Evolutionary conservation across 345 rosid species (phyloP).

Genomic region (Syzygium aqueum): DNA sequence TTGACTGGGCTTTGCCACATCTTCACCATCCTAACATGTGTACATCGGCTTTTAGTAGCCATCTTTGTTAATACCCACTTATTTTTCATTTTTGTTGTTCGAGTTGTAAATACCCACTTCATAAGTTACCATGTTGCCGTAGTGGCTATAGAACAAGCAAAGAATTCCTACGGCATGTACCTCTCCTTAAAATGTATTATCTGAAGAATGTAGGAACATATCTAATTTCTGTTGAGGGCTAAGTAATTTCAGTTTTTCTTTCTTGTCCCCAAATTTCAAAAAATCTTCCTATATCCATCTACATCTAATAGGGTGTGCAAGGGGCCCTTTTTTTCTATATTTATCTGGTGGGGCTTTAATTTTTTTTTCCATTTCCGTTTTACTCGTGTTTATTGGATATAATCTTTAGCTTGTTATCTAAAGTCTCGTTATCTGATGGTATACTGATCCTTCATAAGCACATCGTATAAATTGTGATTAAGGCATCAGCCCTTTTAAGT

Average conservation of each 20-base stretch:
- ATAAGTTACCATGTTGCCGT: not conserved
- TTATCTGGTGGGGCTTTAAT: not conserved
- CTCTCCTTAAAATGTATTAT: not conserved
- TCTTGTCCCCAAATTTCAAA: not conserved
- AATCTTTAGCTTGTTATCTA: not conserved
- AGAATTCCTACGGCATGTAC: not conserved
- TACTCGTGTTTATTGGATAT: not conserved
- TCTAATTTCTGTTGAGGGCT: not conserved
- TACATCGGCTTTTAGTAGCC: not conserved
- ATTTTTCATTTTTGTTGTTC: no score
- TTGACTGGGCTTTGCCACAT: not conserved
- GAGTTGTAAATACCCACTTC: not conserved
- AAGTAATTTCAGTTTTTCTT: not conserved
- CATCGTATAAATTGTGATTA: not conserved
- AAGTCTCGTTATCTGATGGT: not conserved
- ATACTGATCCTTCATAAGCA: not conserved
- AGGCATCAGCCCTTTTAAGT: not conserved
- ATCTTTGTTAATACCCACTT: not conserved
- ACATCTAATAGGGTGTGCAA: not conserved
- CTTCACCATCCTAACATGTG: not conserved
- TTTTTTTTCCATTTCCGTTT: no score
- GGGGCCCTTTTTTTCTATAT: not conserved
- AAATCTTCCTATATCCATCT: not conserved
- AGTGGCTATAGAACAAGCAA: not conserved
- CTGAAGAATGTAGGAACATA: not conserved